These are phyloP conservation scores for Penicillium sp. DNA, from an alignment of 2,329 filamentous ascomycete species.

Conservation along the genomic window DNA sequence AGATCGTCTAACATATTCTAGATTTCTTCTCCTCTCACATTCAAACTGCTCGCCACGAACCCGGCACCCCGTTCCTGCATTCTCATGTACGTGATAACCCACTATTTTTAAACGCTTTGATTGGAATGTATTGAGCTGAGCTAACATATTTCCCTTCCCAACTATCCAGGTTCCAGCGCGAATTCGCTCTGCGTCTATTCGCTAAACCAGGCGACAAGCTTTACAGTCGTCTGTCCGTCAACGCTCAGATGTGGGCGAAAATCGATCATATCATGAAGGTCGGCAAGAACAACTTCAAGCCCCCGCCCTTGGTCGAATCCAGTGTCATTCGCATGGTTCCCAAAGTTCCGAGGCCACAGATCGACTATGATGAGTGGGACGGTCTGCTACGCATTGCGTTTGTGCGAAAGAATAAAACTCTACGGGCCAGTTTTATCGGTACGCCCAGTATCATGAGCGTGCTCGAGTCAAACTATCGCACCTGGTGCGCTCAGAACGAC, in stretches of 20 bases:
- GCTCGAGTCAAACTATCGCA: constrained; percentile 85
- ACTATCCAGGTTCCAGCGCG: constrained; percentile 67
- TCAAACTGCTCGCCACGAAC: constrained; percentile 81
- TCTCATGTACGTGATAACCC: constrained; percentile 77
- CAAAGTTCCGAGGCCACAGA: constrained; percentile 81
- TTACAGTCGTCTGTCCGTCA: constrained; percentile 88
- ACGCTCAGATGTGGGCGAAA: constrained; percentile 88
- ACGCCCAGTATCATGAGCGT: constrained; percentile 80
- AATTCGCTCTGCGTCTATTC: constrained; percentile 89
- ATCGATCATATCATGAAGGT: constrained; percentile 83
- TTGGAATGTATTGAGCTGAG: no score
- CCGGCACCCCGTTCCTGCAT: constrained; percentile 82
- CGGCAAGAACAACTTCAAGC: constrained; percentile 94
- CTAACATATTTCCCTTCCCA: constrained; percentile 8
- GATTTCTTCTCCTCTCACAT: constrained; percentile 90
- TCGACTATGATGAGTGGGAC: constrained; percentile 95
- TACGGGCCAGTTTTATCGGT: constrained; percentile 79
- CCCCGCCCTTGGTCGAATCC: constrained; percentile 88
- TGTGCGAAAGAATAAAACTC: constrained; percentile 86
- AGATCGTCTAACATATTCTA: constrained; percentile 36
- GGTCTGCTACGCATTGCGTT: constrained; percentile 83
- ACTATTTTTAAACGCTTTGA: no score
- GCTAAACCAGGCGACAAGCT: constrained; percentile 86
- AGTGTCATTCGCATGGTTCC: constrained; percentile 89
- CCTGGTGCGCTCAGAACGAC: constrained; percentile 87